Evolutionary conservation across 2,329 filamentous ascomycete species (phyloP).

Genomic region (Pseudogymnoascus sp.): DNA sequence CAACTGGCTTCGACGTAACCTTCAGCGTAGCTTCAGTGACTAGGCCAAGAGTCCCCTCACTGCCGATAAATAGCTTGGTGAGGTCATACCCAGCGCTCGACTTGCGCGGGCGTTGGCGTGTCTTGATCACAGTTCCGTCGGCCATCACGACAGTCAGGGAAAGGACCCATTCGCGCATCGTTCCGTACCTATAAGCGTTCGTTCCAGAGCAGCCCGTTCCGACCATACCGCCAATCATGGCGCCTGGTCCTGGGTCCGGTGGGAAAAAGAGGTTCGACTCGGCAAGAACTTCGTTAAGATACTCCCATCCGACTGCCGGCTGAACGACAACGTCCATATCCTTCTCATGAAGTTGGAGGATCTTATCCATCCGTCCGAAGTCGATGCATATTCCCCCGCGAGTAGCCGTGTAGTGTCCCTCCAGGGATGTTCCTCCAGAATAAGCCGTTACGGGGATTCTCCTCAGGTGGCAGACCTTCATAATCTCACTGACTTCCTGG

Average conservation of each 20-base stretch:
- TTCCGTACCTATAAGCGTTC: constrained; percentile 87
- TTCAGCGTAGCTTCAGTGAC: constrained; percentile 88
- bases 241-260: constrained; percentile 82
- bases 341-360: constrained; percentile 67
- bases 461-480: constrained; percentile 78
- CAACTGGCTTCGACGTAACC: constrained; percentile 71
- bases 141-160: constrained; percentile 81
- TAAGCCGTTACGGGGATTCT: constrained; percentile 80
- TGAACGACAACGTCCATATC: constrained; percentile 71
- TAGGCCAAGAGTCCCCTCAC: constrained; percentile 82
- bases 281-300: constrained; percentile 68
- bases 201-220: constrained; percentile 69
- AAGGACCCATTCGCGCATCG: constrained; percentile 91
- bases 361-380: constrained; percentile 76
- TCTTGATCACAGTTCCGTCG: constrained; percentile 85
- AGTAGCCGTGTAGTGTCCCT: constrained; percentile 82
- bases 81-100: constrained; percentile 88
- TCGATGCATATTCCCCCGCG: constrained; percentile 78
- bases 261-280: constrained; percentile 80
- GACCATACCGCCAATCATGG: constrained; percentile 86
- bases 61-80: constrained; percentile 81
- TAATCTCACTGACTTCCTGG: constrained; percentile 75
- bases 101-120: constrained; percentile 78
- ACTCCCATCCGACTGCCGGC: constrained; percentile 79
- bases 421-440: constrained; percentile 79